Evolutionary conservation across 306 rosid species (phyloP), one percentile per base, ranked within the genome.

Genomic region (Pterocarpus santalinus): DNA sequence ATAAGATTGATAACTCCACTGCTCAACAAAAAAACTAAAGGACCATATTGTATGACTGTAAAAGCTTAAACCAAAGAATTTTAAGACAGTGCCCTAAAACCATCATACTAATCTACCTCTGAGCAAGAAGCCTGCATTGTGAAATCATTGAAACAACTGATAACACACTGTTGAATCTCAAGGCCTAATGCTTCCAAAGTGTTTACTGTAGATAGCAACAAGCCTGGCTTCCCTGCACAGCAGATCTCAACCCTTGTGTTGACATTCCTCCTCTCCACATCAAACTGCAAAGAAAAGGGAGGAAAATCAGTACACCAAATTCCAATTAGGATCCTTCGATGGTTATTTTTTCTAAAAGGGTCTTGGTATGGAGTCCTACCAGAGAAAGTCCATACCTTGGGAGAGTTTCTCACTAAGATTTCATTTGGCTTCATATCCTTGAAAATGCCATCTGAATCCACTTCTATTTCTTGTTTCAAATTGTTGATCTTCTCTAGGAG

Each of bases 61-160:
- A n/a, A 69, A 9, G 9, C 52, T 36, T 35, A 33, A 75, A 61
- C 13, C 13, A 14, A 38, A 57, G 4, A 44, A 32, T 41, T 52
- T 63, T 7, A 56, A 22, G 28, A 22, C 28, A 1, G 28, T 22
- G 28, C 28, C 28, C 28, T 0, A 22, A 22, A 22, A 22, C 28
- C 12, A 35, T 49, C 73, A 49, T n/a, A 14, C 4, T 52, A 80
- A 57, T 44, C 22, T 80, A 94, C 98, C 95, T 94, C 89, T 4
- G 91, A 87, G 77, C 98, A 94, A 75, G 92, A 90, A 85, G 98
- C 98, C 56, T 88, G 98, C 94, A 94, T 68, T 79, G 94, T 84
- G 87, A 94, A 94, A 75, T 92, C 98, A 80, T 83, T 90, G 87
- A 94, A 94, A 78, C 92, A 89, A 66, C 97, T 91, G 39, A 91